phyloP scores from a whole-genome alignment of 768 basidiomycete species.

The Mycena capillaripes region DNA sequence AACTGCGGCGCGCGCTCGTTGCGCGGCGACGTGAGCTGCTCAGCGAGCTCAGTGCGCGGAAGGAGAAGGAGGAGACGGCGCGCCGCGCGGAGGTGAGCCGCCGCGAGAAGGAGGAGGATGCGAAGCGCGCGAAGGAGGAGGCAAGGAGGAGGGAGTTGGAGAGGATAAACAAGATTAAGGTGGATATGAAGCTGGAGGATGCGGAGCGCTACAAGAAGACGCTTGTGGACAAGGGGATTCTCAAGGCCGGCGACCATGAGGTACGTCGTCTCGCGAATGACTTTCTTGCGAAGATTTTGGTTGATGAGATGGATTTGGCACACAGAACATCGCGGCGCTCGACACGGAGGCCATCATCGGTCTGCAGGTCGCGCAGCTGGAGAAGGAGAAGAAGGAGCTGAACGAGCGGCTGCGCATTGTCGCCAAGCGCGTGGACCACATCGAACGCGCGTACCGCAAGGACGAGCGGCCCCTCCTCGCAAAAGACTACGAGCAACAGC shows the following conservation, averaged over 20 bases:
- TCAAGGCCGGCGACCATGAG: conserved; percentile 60
- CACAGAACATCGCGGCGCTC: conserved; percentile 83
- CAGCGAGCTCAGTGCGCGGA: conserved; percentile 85
- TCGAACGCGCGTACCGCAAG: conserved; percentile 95
- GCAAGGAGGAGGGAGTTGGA: conserved; percentile 75
- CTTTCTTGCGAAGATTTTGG: conserved; percentile 5
- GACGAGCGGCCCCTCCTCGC: conserved; percentile 90
- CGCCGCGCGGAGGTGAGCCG: conserved; percentile 78
- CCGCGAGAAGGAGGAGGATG: conserved; percentile 80
- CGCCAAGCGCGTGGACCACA: conserved; percentile 92
- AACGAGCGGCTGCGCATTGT: conserved; percentile 85
- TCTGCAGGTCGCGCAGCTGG: conserved; percentile 94
- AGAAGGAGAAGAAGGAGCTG: conserved; percentile 95
- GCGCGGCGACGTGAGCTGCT: conserved; percentile 89
- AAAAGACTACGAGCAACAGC: conserved; percentile 90
- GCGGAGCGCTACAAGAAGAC: conserved; percentile 90
- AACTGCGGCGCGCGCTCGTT: conserved; percentile 83
- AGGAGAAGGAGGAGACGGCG: conserved; percentile 91
- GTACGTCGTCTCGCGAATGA: conserved; percentile 32
- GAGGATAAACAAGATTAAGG: conserved; percentile 78
- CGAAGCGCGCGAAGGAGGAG: conserved; percentile 73
- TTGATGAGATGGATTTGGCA: conserved; percentile 15
- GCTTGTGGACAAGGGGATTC: conserved; percentile 82
- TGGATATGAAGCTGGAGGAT: conserved; percentile 83
- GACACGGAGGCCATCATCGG: conserved; percentile 90